Evolutionary conservation across 495 filamentous ascomycete species (phyloP), one percentile per base, ranked within the genome.

Genomic region (Xylaria telfairii): DNA sequence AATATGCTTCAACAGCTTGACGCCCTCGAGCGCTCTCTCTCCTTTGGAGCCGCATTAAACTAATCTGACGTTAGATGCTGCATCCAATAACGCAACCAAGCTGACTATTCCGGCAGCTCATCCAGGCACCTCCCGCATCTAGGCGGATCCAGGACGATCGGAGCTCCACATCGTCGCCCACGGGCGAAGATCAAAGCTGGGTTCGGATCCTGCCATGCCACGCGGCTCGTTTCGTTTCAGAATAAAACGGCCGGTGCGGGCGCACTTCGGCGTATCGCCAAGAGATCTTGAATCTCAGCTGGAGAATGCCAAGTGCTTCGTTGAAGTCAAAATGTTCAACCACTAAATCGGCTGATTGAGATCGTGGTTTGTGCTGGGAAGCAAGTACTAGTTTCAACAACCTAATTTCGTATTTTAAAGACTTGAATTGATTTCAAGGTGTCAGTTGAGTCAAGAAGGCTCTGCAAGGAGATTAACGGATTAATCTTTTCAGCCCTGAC

Each of bases 111-210:
- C 30, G 28, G 41, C 4, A 28, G 26, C 44, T 19, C n/a, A 9
- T 49, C 62, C 15, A 21, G 28, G 44, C 62, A 65, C 62, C 62
- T 65, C 62, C 62, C 46, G 19, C 42, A 65, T 65, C 17, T 28
- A 51, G 62, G 44, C 10, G 51, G 17, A 51, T 19, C 62, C 39
- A 6, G 24, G 62, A 51, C 30, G 42, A 65, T 65, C 62, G 7
- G 7, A 9, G 19, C 44, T 21, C 62, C 44, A 51, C 44, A 65
- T 32, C 4, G 8, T 65, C 17, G 7, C 17, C 42, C 10, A n/a
- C 19, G 42, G 37, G 44, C 62, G 62, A 65, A 39, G 42, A 28
- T 65, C 41, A 13, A 64, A 3, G 61, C 61, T 28, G 42, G 24
- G 37, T 63, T 10, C 1, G n/a, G 60, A 63, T 63, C 61, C 61